Evolutionary conservation across 306 rosid species (phyloP), one percentile per base, ranked within the genome.

Genomic region (Rosa multiflora): DNA sequence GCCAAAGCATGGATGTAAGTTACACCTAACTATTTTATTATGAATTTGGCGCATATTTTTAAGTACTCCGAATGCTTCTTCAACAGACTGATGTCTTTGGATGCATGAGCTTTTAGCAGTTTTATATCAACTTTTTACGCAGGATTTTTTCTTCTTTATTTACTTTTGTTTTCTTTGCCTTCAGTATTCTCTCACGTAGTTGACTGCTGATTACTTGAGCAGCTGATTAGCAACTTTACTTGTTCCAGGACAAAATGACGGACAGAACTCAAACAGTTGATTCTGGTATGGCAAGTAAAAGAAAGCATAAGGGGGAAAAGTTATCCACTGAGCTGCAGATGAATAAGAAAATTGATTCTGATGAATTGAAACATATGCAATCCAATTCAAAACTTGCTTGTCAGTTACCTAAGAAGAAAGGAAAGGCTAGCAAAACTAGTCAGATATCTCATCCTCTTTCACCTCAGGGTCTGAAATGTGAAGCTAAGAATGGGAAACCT

Each of bases 1-100:
- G 26, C 86, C 79, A 77, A 84, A 83, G 52, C 68, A 49, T 66
- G 79, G 83, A 71, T 64, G 97, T 91, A 84, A 87, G 94, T 82
- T 85, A 66, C 40, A 72, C 35, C 21, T 32, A 39, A 26, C 67
- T 58, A 6, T 11, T 71, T 32, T 23, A 61, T 51, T 52, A 75
- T 69, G 17, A 12, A 23, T 10, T 37, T 58, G 32, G 40, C 23
- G 26, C 7, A 47, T 37, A 39, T 0, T 47, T 71, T 39, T 20
- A 8, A 1, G 13, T 49, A 39, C 51, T 5, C 6, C 12, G 4
- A 23, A 48, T 59, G 43, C 53, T 13, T 23, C 11, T 14, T 51
- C 68, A 67, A 23, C 21, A 52, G 35, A 77, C 15, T 15, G 48
- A 39, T 67, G 67, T 21, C 9, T 17, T 10, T 0, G 42, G 56